phyloP scores from a whole-genome alignment of 768 basidiomycete genomes.

The Boletus reticulatus region DNA sequence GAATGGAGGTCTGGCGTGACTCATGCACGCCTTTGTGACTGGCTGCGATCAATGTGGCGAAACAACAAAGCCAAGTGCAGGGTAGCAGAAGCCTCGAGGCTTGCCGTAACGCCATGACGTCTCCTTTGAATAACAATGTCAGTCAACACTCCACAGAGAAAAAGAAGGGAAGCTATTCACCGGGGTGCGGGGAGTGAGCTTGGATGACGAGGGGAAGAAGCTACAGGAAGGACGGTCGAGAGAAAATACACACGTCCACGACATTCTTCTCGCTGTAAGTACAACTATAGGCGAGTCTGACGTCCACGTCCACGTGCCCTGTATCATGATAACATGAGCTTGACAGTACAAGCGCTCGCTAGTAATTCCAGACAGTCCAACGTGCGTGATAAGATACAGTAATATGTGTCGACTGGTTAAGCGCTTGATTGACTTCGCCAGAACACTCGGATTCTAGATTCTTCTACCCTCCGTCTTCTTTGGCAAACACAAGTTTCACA shows the following conservation, averaged over 20 bases:
- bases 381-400: background rate
- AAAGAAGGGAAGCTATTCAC: background rate
- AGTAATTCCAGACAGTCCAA: background rate
- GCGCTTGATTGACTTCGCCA: too few relatives aligned
- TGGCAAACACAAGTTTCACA: too few relatives aligned
- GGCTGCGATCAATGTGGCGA: conserved; percentile 14
- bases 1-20: conserved; percentile 14
- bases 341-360: background rate
- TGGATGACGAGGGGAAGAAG: background rate
- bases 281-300: conserved; percentile 8
- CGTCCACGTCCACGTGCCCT: conserved; percentile 13
- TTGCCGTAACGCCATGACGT: conserved; percentile 12
- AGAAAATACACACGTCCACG: background rate
- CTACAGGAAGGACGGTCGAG: background rate
- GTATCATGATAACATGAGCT: background rate
- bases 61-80: conserved; percentile 6
- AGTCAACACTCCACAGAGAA: background rate
- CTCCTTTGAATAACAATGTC: background rate
- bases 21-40: conserved; percentile 16
- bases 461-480: too few relatives aligned
- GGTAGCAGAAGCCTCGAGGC: background rate
- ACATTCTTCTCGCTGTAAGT: background rate
- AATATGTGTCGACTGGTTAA: background rate
- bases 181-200: background rate
- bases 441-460: too few relatives aligned